Conservation (phyloP, 179 eudicot genomes). For the Camellia oleifera region DNA sequence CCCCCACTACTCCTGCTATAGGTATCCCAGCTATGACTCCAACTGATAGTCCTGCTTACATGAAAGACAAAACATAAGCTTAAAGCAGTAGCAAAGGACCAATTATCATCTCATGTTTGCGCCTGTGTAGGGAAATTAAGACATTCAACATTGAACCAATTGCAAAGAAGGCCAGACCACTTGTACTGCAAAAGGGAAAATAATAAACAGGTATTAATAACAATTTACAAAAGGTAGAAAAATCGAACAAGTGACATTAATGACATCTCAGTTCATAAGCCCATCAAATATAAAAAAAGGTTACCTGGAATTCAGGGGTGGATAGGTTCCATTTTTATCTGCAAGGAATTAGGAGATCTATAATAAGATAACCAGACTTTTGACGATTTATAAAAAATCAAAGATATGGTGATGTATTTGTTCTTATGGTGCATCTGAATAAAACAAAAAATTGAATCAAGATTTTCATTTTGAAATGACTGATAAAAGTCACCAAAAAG, state of each 20-base stretch:
- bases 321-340: conserved; percentile 61
- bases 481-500: not conserved
- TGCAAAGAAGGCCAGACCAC: conserved; percentile 27
- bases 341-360: conserved; percentile 13
- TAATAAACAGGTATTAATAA: not conserved
- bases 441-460: not conserved
- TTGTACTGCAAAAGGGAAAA: conserved; percentile 38
- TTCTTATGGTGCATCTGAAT: not conserved
- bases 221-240: not conserved
- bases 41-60: conserved; percentile 17
- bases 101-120: not conserved
- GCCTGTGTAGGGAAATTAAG: not conserved
- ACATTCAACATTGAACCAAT: conserved; percentile 8
- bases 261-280: not conserved
- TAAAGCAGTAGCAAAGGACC: conserved; percentile 12
- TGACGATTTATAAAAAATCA: not conserved
- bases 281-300: conserved; percentile 3
- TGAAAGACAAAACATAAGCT: conserved; percentile 10
- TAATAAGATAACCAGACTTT: not conserved
- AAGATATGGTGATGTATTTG: not conserved
- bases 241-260: conserved; percentile 1
- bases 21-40: conserved; percentile 21
- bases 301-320: conserved; percentile 43
- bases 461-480: not conserved
- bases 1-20: conserved; percentile 34